Conservation (phyloP, 257 asterid genomes). For the Penstemon davidsonii region DNA sequence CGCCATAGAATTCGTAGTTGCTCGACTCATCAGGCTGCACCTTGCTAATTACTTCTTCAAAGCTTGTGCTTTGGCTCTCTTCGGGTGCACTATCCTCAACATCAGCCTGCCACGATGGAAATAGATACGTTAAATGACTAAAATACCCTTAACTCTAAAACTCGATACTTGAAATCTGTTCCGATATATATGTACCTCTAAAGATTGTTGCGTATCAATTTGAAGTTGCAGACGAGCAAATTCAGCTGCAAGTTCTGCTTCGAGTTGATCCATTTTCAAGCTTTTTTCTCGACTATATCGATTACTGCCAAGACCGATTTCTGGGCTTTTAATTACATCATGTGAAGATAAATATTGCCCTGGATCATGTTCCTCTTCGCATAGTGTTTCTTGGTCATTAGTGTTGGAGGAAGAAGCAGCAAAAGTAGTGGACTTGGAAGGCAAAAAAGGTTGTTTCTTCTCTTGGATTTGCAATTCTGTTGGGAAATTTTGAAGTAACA, state of each 20-base stretch:
- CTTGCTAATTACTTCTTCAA: conserved; percentile 31
- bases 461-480: conserved; percentile 33
- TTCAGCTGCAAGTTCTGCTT: conserved; percentile 70
- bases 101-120: conserved; percentile 33
- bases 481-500: conserved; percentile 42
- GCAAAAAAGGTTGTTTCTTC: conserved; percentile 1
- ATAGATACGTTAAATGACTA: background rate
- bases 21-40: conserved; percentile 22
- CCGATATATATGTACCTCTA: conserved; percentile 42
- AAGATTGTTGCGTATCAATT: conserved; percentile 35
- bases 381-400: conserved; percentile 23
- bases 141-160: background rate
- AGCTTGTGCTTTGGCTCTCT: conserved; percentile 30
- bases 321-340: conserved; percentile 18
- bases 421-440: conserved; percentile 30
- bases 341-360: conserved; percentile 26
- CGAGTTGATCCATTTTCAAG: conserved; percentile 58
- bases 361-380: conserved; percentile 23
- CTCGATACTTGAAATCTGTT: background rate
- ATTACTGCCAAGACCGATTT: conserved; percentile 26
- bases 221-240: conserved; percentile 49
- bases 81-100: conserved; percentile 47
- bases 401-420: conserved; percentile 27
- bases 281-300: conserved; percentile 34
- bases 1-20: conserved; percentile 38